These are phyloP conservation scores for Fusarium armeniacum DNA, from an alignment of 2,329 filamentous ascomycete genomes.

Conservation along the genomic window DNA sequence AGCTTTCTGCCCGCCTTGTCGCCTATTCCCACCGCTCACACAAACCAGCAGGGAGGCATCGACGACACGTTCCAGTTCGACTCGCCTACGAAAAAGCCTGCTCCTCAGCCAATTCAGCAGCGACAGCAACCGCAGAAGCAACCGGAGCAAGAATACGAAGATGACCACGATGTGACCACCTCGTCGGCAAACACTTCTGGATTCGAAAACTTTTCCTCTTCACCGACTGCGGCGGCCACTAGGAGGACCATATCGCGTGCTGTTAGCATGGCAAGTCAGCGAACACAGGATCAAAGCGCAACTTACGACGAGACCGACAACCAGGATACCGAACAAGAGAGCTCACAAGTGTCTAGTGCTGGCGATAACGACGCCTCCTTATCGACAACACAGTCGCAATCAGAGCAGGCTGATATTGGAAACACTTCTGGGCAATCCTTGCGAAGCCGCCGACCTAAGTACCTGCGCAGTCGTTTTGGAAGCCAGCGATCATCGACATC, in stretches of 20 bases:
- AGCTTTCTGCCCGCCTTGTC: slow-evolving; percentile 73
- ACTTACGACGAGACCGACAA: slow-evolving; percentile 49
- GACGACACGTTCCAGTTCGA: slow-evolving; percentile 75
- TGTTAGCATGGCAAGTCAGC: slow-evolving; percentile 61
- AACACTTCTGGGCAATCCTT: slow-evolving; percentile 63
- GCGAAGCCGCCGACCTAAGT: slow-evolving; percentile 66
- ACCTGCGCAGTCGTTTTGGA: slow-evolving; percentile 68
- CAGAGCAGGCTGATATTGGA: slow-evolving; percentile 59
- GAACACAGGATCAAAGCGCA: slow-evolving; percentile 39
- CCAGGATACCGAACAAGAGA: slow-evolving; percentile 49
- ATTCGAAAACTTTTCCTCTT: slow-evolving; percentile 68
- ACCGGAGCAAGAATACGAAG: slow-evolving; percentile 20
- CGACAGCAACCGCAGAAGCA: slow-evolving; percentile 14
- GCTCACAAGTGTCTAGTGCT: slow-evolving; percentile 51
- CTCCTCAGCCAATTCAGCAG: slow-evolving; percentile 49
- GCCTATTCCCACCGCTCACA: slow-evolving; percentile 64
- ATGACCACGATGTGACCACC: slow-evolving; percentile 49
- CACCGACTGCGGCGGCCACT: slow-evolving; percentile 68
- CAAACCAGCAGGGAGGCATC: slow-evolving; percentile 53
- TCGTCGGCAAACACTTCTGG: slow-evolving; percentile 61
- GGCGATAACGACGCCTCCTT: slow-evolving; percentile 51
- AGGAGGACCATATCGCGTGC: slow-evolving; percentile 67
- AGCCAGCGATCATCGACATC: slow-evolving; percentile 73
- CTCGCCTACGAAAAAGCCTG: slow-evolving; percentile 52
- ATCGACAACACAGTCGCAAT: slow-evolving; percentile 52